These are phyloP conservation scores for Botrytis squamosa DNA, from an alignment of 2,329 filamentous ascomycete species.

Conservation along the genomic window DNA sequence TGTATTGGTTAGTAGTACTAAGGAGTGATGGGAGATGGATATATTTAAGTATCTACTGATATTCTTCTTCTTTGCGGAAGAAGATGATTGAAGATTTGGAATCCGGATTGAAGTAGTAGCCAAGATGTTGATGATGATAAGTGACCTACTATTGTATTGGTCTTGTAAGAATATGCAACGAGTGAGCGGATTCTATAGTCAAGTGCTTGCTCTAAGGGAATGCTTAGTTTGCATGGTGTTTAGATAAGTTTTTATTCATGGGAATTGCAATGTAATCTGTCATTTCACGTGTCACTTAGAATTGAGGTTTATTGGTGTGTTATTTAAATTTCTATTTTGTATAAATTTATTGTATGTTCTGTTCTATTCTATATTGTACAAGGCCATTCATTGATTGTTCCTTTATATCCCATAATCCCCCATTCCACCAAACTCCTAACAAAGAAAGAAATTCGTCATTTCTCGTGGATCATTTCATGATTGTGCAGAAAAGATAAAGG, in stretches of 20 bases:
- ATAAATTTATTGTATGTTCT: neutral
- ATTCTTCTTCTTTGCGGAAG: too few relatives aligned
- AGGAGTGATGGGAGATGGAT: too few relatives aligned
- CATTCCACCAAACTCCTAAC: neutral
- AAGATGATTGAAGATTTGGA: neutral
- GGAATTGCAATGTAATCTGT: neutral
- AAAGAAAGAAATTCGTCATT: neutral
- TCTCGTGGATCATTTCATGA: neutral
- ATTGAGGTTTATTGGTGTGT: neutral
- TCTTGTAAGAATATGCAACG: neutral
- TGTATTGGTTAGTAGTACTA: too few relatives aligned
- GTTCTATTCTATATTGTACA: neutral
- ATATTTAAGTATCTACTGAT: too few relatives aligned
- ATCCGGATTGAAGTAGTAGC: neutral
- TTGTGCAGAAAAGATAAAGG: neutral
- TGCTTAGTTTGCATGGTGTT: neutral
- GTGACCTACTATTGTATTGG: neutral
- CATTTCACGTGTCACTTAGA: neutral
- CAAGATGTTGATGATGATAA: neutral
- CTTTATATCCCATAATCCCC: neutral
- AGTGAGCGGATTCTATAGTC: neutral
- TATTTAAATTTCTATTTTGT: neutral
- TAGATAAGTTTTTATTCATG: neutral
- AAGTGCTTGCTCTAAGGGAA: neutral
- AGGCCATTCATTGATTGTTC: neutral